These are phyloP conservation scores for Atractiella rhizophila DNA, from an alignment of 768 basidiomycete genomes.

Conservation along the genomic window DNA sequence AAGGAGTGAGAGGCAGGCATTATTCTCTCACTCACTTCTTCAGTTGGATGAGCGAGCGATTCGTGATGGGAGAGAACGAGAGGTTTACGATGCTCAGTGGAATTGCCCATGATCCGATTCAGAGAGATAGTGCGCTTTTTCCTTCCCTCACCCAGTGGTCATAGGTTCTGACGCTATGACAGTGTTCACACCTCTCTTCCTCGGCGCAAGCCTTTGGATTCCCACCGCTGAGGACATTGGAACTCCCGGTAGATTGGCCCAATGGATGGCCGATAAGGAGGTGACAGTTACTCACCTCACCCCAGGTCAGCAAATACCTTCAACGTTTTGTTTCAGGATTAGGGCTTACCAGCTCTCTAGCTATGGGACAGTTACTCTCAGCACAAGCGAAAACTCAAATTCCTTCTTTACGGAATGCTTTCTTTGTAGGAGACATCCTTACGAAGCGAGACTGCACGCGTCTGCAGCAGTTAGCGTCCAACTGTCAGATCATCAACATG, in stretches of 20 bases:
- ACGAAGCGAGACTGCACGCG: constrained; percentile 94
- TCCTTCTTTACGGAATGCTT: constrained; percentile 61
- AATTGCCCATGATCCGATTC: constrained; percentile 96
- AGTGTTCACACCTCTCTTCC: constrained; percentile 98
- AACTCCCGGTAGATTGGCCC: constrained; percentile 79
- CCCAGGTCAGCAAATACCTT: constrained; percentile 25
- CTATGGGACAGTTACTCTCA: constrained; percentile 95
- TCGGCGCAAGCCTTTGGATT: constrained; percentile 81
- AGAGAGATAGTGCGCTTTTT: constrained; percentile 64
- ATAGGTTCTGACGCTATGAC: constrained; percentile 4
- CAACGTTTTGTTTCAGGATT: neutral
- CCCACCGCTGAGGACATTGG: constrained; percentile 93
- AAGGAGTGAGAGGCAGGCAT: constrained; percentile 87
- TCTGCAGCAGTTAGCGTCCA: constrained; percentile 68
- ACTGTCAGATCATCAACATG: constrained; percentile 95
- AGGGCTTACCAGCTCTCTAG: constrained; percentile 18
- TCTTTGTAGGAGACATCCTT: constrained; percentile 97
- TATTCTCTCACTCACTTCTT: constrained; percentile 96
- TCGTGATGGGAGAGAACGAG: constrained; percentile 43
- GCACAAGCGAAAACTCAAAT: constrained; percentile 61
- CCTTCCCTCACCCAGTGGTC: neutral
- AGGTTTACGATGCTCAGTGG: constrained; percentile 97
- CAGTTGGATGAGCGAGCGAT: constrained; percentile 91
- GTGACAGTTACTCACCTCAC: constrained; percentile 95
- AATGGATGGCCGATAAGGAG: constrained; percentile 85